A percentile compares a stretch with the other conserved stretches of the same genome.
Conservation (phyloP, 768 basidiomycete genomes). For the Macrolepiota dolichaula region DNA sequence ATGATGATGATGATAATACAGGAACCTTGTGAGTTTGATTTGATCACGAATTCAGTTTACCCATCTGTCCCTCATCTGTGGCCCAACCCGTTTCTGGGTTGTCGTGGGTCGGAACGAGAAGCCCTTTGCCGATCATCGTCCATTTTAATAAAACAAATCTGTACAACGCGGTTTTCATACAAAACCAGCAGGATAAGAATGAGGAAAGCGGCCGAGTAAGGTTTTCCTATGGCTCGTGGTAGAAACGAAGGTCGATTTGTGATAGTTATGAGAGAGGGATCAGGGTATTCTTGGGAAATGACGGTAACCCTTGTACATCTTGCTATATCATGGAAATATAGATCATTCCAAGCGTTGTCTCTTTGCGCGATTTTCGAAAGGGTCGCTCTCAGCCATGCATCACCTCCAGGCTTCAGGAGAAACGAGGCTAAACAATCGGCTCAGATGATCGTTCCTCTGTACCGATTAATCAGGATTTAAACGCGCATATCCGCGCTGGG, state of each 20-base stretch:
- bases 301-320: too few relatives aligned
- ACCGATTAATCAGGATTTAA: neutral
- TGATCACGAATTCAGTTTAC: neutral
- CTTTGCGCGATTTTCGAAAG: neutral
- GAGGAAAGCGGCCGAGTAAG: neutral
- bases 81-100: neutral
- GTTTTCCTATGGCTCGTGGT: neutral
- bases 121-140: neutral
- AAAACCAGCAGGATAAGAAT: neutral
- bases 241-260: too few relatives aligned
- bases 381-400: neutral
- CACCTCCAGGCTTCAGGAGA: neutral
- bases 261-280: too few relatives aligned
- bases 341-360: neutral
- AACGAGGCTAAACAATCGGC: neutral
- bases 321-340: neutral
- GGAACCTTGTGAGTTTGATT: conserved; percentile 7
- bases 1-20: conserved; percentile 4
- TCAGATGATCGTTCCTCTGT: neutral
- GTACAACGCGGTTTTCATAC: neutral
- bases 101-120: neutral
- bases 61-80: neutral
- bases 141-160: neutral
- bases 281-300: too few relatives aligned
- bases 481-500: neutral